Conservation (phyloP, 192 early-diverging fungal species). For the Anaeromyces robustus region DNA sequence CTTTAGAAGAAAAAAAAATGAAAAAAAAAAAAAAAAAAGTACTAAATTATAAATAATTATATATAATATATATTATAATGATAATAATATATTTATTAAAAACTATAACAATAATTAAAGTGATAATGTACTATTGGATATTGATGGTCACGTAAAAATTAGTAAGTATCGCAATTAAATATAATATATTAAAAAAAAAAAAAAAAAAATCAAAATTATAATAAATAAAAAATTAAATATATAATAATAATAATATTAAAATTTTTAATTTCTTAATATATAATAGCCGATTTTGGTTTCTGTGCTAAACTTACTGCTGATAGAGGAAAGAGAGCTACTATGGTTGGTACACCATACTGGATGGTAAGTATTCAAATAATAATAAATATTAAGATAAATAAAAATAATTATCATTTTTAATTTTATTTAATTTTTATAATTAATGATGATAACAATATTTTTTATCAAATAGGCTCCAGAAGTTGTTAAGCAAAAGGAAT, state of each 20-base stretch:
- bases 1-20: too few relatives aligned
- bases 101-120: background rate
- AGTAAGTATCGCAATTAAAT: constrained; percentile 8
- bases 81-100: too few relatives aligned
- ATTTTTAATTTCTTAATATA: background rate
- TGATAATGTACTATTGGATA: background rate
- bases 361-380: background rate
- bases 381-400: too few relatives aligned
- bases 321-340: background rate
- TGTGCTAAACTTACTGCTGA: background rate
- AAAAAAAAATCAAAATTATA: background rate
- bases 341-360: background rate
- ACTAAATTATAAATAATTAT: too few relatives aligned
- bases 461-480: background rate
- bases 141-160: background rate
- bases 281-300: constrained; percentile 6
- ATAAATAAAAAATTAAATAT: background rate
- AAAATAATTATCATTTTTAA: too few relatives aligned
- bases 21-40: too few relatives aligned
- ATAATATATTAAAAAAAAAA: too few relatives aligned
- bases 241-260: background rate
- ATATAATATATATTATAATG: too few relatives aligned
- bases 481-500: too few relatives aligned
- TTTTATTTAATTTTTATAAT: too few relatives aligned
- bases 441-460: too few relatives aligned